Conservation (phyloP, 805 yeast genomes). For the Cyberlindnera xishuangbannaensis region DNA sequence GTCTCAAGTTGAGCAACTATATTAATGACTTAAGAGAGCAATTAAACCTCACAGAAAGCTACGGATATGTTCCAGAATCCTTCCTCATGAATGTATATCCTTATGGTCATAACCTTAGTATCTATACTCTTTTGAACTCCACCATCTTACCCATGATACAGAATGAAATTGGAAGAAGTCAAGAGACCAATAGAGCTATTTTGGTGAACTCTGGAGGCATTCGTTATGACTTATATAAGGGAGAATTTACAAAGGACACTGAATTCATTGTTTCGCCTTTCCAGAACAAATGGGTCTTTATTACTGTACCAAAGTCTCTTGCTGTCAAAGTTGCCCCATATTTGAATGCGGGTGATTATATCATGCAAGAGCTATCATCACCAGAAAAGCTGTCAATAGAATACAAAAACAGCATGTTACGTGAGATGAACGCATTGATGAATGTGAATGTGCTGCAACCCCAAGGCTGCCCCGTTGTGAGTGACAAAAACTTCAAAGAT, state of each 20-base stretch:
- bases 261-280: constrained; percentile 85
- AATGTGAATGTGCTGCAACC: not conserved
- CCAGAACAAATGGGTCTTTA: constrained; percentile 67
- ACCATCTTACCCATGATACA: constrained; percentile 46
- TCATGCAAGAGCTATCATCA: constrained; percentile 21
- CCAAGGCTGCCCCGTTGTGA: constrained; percentile 11
- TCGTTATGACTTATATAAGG: constrained; percentile 80
- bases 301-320: constrained; percentile 50
- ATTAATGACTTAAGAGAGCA: constrained; percentile 39
- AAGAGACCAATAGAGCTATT: constrained; percentile 39
- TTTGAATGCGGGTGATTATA: constrained; percentile 53
- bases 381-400: constrained; percentile 11
- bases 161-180: constrained; percentile 16
- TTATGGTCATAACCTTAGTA: constrained; percentile 46
- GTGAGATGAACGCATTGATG: constrained; percentile 1
- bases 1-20: constrained; percentile 39
- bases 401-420: not conserved
- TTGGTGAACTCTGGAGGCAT: constrained; percentile 84
- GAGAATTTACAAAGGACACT: constrained; percentile 75
- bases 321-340: constrained; percentile 50
- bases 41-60: constrained; percentile 47
- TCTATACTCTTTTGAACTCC: constrained; percentile 54
- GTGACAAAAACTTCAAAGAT: constrained; percentile 32
- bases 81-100: constrained; percentile 68
- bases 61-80: constrained; percentile 62